Percentiles rank a stretch among this genome's conserved stretches.
Evolutionary conservation across 768 basidiomycete genomes (phyloP).

Genomic region (Leccinum broughii): DNA sequence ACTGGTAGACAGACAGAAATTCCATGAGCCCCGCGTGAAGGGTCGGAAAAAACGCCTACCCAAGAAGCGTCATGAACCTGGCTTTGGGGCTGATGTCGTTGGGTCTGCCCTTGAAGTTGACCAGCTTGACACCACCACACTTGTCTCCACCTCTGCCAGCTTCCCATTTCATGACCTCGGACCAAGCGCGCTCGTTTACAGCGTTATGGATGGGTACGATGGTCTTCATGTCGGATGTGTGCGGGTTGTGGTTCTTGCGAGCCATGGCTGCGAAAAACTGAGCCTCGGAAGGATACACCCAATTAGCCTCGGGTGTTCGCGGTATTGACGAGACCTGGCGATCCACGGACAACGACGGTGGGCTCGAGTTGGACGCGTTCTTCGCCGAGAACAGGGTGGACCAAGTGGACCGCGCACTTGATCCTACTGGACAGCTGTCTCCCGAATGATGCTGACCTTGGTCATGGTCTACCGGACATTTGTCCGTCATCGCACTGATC

Average conservation of each 20-base stretch:
- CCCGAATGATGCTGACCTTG: slow-evolving; percentile 17
- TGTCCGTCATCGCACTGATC: slow-evolving; percentile 27
- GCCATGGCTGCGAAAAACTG: slow-evolving; percentile 98
- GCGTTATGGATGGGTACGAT: slow-evolving; percentile 99
- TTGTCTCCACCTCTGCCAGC: slow-evolving; percentile 72
- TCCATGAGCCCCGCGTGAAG: not conserved
- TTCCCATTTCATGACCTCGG: slow-evolving; percentile 83
- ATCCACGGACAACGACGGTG: slow-evolving; percentile 56
- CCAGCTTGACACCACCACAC: slow-evolving; percentile 80
- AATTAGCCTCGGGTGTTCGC: slow-evolving; percentile 64
- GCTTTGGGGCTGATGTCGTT: slow-evolving; percentile 79
- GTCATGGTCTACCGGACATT: slow-evolving; percentile 53
- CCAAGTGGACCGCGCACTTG: slow-evolving; percentile 49
- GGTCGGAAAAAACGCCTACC: slow-evolving; percentile 52
- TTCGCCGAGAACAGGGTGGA: slow-evolving; percentile 28
- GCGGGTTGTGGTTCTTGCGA: slow-evolving; percentile 89
- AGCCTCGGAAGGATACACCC: slow-evolving; percentile 98
- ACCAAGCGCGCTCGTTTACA: slow-evolving; percentile 94
- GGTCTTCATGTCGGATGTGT: slow-evolving; percentile 87
- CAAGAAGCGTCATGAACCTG: slow-evolving; percentile 76
- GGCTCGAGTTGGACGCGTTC: slow-evolving; percentile 4
- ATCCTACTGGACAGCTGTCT: slow-evolving; percentile 67
- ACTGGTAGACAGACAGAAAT: slow-evolving; percentile 40
- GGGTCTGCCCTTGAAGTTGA: slow-evolving; percentile 90
- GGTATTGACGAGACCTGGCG: slow-evolving; percentile 91